phyloP scores from a whole-genome alignment of 1,284 basidiomycete genomes.

The Puccinia horiana region DNA sequence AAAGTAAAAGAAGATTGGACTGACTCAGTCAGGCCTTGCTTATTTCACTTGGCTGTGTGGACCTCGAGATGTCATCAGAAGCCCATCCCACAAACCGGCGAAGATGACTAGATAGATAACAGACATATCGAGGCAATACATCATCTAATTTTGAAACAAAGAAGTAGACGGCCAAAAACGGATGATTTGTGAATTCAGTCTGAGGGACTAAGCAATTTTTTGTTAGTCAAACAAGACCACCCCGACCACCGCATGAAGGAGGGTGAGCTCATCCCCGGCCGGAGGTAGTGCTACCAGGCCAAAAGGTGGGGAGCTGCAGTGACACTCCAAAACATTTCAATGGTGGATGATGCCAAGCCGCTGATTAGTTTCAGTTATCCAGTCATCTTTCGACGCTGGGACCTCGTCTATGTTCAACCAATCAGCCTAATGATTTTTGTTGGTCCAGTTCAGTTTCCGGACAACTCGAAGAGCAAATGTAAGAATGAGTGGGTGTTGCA shows the following conservation, averaged over 20 bases:
- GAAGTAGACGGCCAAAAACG: neutral
- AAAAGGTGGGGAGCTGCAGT: neutral
- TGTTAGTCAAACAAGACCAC: neutral
- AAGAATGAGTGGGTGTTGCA: too few relatives aligned
- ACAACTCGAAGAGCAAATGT: neutral
- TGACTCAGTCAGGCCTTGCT: too few relatives aligned
- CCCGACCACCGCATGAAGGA: neutral
- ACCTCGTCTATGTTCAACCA: neutral
- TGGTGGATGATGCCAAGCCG: neutral
- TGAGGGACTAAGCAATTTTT: too few relatives aligned
- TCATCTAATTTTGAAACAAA: neutral
- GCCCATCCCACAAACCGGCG: too few relatives aligned
- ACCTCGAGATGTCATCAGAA: too few relatives aligned
- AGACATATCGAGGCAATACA: neutral
- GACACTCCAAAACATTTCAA: neutral
- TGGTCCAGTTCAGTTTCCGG: neutral
- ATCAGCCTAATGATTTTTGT: neutral
- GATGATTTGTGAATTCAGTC: too few relatives aligned
- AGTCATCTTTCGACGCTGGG: neutral
- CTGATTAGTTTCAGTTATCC: neutral
- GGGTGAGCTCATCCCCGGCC: neutral
- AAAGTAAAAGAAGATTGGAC: too few relatives aligned
- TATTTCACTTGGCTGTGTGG: too few relatives aligned
- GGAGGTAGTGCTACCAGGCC: neutral
- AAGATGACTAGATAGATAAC: too few relatives aligned